Base-by-base conservation (phyloP, 257 asterid genomes). In the Coffea eugenioides region DNA sequence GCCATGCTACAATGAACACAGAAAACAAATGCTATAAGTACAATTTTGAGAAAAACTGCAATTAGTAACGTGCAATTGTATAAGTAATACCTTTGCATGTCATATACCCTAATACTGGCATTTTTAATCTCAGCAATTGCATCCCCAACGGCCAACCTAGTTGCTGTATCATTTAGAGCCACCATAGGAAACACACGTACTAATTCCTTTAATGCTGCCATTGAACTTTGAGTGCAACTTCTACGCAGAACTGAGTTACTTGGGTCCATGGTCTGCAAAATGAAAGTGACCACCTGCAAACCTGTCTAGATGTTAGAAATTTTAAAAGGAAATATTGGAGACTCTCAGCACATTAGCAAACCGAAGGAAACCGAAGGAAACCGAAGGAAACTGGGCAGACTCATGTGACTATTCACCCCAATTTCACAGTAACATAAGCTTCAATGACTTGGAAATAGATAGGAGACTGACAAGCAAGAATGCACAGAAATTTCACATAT, bases 191-290 rank as follows among this genome's bases (percentile, higher is more conserved):
- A 95, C 34, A 93, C 89, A 71, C 92, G 95, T 59, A 90, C 91
- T 66, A 92, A 85, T 82, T 95, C 99, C 91, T 88, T 89, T 91
- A 95, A 85, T 80, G 94, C 89, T 12, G 77, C 79, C 96, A 88
- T 89, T 80, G 97, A 86, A 87, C 92, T 91, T 83, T 87, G 92
- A 71, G 88, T 59, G 88, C 98, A 95, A 85, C 83, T 88, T 83
- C 82, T 92, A 67, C 96, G 92, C 99, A 95, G 90, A 84, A 91
- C 92, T 81, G 91, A 84, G 88, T 95, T 95, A 79, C 97, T 90
- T 57, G 93, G 97, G 89, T 95, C 98, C 97, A 95, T 93, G 75
- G 99, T 95, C 86, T 89, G 99, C 83, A 95, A 83, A 83, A 95
- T 83, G 89, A 91, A 95, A 85, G 86, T 81, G 84, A 89, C 93